Evolutionary conservation across 2,329 filamentous ascomycete species (phyloP), one percentile per base, ranked within the genome.

Genomic region (Zymoseptoria ardabiliae): DNA sequence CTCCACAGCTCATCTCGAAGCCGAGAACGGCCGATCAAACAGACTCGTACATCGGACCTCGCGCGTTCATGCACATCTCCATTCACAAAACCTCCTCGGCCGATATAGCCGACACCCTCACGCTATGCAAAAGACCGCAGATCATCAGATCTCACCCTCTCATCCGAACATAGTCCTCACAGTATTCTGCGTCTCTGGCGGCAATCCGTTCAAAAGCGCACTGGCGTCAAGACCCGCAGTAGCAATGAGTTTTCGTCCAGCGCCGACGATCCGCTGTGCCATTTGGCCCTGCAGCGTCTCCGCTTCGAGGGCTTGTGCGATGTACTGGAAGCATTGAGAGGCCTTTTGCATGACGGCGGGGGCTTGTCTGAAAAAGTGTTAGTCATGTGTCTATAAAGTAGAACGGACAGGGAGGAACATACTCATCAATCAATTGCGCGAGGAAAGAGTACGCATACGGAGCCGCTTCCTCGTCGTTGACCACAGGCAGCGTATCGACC

Each of bases 361-460:
- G 70, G 97, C 90, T 85, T 89, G 89, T 74, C 94, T 97, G 62
- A n/a, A 10, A 30, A 52, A 41, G 48, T 51, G 55, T 62, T 51
- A 66, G 53, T 25, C 48, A 28, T n/a, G 53, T 35, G 58, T 63
- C 45, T 19, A 17, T 8, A 6, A 50, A 20, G 19, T 2, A 20
- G 25, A 25, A 50, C 35, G 28, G 41, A 53, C 35, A 30, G 25
- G 11, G 50, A 45, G 56, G 54, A 41, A 87, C 91, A 84, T 85
- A 97, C 94, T 95, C 89, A 67, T 95, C 89, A 72, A 97, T 97
- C 63, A 99, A 77, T 73, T 96, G 88, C 11, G 90, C 87, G 60
- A 99, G 79, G 77, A 96, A 99, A 51, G 87, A 87, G 73, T 99
- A 99, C 1, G 92, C 92, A 74, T 95, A 97, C 13, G 94, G 94